Conservation (phyloP, 371 early-diverging fungal genomes). For the Syncephalastrum contaminatum region DNA sequence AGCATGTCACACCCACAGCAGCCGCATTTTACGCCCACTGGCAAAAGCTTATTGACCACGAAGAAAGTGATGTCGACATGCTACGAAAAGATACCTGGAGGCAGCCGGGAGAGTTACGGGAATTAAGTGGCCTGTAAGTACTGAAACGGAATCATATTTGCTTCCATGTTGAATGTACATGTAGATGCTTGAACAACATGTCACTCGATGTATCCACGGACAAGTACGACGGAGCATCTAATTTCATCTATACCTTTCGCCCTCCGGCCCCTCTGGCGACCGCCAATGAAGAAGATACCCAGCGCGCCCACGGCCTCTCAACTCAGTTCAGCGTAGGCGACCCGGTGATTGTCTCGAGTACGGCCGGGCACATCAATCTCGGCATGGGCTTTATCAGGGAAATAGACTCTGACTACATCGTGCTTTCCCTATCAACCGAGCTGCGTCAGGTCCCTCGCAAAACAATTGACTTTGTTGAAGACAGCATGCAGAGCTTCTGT, state of each 20-base stretch:
- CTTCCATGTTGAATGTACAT: neutral
- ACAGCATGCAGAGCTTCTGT: conserved; percentile 7
- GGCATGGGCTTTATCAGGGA: conserved; percentile 74
- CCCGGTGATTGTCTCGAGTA: conserved; percentile 79
- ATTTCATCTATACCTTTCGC: too few species aligned
- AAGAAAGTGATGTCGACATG: conserved; percentile 73
- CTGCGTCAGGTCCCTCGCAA: conserved; percentile 62
- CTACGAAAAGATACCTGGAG: conserved; percentile 84
- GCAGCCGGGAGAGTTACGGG: conserved; percentile 44
- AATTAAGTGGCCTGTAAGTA: conserved; percentile 28
- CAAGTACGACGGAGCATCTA: neutral
- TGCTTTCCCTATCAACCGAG: conserved; percentile 62
- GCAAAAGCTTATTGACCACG: conserved; percentile 75
- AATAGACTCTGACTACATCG: conserved; percentile 46
- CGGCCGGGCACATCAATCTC: conserved; percentile 71
- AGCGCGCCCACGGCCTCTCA: neutral
- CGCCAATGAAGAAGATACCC: too few species aligned
- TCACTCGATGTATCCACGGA: conserved; percentile 8
- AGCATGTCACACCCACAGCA: conserved; percentile 59
- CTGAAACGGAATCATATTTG: neutral
- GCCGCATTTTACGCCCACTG: conserved; percentile 76
- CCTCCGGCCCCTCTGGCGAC: too few species aligned
- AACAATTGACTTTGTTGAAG: conserved; percentile 40
- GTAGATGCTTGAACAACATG: conserved; percentile 30
- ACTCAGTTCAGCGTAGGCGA: conserved; percentile 75